Conservation (phyloP, 2,329 filamentous ascomycete genomes). For the Aspergillus bombycis region DNA sequence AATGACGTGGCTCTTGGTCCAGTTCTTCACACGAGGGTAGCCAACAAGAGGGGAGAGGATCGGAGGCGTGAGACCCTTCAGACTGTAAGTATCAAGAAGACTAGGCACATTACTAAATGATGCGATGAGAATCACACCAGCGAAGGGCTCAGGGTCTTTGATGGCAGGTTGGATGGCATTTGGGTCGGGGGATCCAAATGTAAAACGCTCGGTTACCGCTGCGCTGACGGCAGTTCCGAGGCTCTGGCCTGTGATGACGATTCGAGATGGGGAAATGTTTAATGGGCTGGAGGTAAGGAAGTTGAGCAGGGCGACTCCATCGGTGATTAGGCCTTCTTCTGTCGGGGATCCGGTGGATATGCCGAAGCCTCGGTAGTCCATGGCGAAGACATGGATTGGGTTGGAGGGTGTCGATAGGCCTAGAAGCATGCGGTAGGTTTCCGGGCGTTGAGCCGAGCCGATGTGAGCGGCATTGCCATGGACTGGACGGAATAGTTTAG, state of each 20-base stretch:
- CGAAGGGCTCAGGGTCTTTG: constrained; percentile 64
- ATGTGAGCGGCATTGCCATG: constrained; percentile 80
- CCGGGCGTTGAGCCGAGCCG: constrained; percentile 74
- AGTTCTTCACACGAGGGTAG: constrained; percentile 66
- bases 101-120: constrained; percentile 75
- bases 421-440: constrained; percentile 76
- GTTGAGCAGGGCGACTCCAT: constrained; percentile 73
- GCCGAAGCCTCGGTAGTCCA: constrained; percentile 91
- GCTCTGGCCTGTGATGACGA: constrained; percentile 83
- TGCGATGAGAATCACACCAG: constrained; percentile 77
- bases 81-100: constrained; percentile 75
- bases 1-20: constrained; percentile 66
- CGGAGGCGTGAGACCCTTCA: constrained; percentile 73
- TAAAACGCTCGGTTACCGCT: constrained; percentile 73
- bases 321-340: constrained; percentile 78
- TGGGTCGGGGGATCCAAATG: constrained; percentile 45
- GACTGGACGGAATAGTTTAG: constrained; percentile 30
- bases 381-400: constrained; percentile 74
- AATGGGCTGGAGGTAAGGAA: constrained; percentile 63
- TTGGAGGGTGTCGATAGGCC: constrained; percentile 66
- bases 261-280: constrained; percentile 68
- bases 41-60: constrained; percentile 73
- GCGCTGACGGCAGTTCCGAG: constrained; percentile 83
- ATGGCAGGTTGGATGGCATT: constrained; percentile 45
- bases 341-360: constrained; percentile 77